Conservation (phyloP, 768 basidiomycete genomes). For the Mycena belliarum region DNA sequence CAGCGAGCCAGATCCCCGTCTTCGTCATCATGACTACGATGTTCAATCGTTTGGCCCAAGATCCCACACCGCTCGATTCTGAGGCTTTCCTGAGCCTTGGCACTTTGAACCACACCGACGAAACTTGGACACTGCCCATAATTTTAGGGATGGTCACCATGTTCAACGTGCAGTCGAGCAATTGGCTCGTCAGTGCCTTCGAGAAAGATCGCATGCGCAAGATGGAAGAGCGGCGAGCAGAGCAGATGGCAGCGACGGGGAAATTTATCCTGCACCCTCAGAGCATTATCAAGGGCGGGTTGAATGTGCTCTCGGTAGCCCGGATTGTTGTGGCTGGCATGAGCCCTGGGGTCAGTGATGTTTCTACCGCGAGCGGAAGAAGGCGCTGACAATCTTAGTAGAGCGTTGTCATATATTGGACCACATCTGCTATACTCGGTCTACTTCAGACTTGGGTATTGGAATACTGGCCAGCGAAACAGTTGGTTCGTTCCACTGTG, state of each 20-base stretch:
- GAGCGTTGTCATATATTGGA: constrained; percentile 77
- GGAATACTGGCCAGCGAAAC: constrained; percentile 39
- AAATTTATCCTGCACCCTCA: constrained; percentile 45
- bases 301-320: constrained; percentile 60
- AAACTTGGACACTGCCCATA: constrained; percentile 70
- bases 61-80: constrained; percentile 70
- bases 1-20: constrained; percentile 68
- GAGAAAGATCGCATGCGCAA: constrained; percentile 52
- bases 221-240: constrained; percentile 49
- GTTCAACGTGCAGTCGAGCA: constrained; percentile 77
- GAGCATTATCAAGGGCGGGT: constrained; percentile 50
- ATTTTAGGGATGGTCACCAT: constrained; percentile 71
- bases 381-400: constrained; percentile 28
- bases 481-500: constrained; percentile 2
- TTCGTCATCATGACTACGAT: constrained; percentile 68
- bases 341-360: constrained; percentile 65
- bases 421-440: constrained; percentile 74
- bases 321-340: constrained; percentile 69
- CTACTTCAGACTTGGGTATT: constrained; percentile 74
- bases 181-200: constrained; percentile 67
- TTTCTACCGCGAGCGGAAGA: neutral
- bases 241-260: constrained; percentile 41
- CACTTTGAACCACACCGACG: constrained; percentile 69
- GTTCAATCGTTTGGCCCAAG: constrained; percentile 53
- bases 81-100: constrained; percentile 78